Base-by-base conservation (phyloP, 2,329 filamentous ascomycete genomes). In the Cercospora janseana region DNA sequence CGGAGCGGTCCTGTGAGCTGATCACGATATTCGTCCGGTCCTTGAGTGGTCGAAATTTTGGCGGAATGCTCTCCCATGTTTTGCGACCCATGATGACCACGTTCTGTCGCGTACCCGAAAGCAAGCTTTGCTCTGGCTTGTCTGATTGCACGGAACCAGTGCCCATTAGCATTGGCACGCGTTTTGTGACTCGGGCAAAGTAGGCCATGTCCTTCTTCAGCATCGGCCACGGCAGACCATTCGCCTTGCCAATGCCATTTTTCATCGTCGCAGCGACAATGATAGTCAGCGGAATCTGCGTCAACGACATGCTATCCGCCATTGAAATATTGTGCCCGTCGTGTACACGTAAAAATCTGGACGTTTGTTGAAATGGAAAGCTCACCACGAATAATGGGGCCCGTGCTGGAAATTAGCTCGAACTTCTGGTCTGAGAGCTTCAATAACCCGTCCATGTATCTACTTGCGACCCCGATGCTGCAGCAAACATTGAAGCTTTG, bases 71-170 rank as follows among this genome's bases (percentile, higher is more conserved):
- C 45, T 95, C 89, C 85, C 92, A 98, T 0, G 93, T 98, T 71
- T 94, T 96, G 65, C 93, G 87, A 53, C 93, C 93, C 93, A 98
- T 98, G 60, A 98, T 86, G 44, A 97, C 88, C 13, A 88, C 87
- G 69, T 78, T 77, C 10, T 52, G 58, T 12, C 58, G 49, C 6
- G 54, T 46, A n/a, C 51, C 59, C 20, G 56, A 52, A 21, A 58
- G 41, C 3, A 54, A 53, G n/a, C 42, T 45, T 6, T 58, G 46
- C 38, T 63, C 56, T 10, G 54, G 49, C 16, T 56, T 27, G 44
- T 63, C 58, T 6, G 59, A 60, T 24, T 60, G 62, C 10, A 55
- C 38, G 59, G 61, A 63, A 15, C 54, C 58, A 38, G 58, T 59
- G 34, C 56, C 18, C 73, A 72, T 1, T 77, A 65, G 16, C 82